A percentile compares a stretch with the other conserved stretches of the same genome.
phyloP scores from a whole-genome alignment of 495 filamentous ascomycete species.

The Penicillium cataractarum region DNA sequence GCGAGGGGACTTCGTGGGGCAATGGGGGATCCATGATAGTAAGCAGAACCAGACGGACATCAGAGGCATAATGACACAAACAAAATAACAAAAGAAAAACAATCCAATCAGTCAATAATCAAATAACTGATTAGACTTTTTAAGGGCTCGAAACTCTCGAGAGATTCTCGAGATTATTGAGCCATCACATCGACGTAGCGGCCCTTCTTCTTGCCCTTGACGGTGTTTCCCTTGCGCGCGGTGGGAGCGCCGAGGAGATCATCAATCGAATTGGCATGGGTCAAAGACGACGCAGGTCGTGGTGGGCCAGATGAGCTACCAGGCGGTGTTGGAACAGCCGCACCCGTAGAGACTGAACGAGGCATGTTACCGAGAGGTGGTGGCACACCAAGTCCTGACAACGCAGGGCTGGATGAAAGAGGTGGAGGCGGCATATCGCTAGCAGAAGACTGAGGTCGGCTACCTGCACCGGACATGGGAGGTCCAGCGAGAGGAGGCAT shows the following conservation, averaged over 20 bases:
- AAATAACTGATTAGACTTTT: neutral
- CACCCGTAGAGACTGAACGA: slow-evolving; percentile 44
- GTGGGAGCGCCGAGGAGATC: slow-evolving; percentile 75
- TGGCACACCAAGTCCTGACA: slow-evolving; percentile 38
- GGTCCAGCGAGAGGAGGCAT: slow-evolving; percentile 40
- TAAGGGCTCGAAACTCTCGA: neutral
- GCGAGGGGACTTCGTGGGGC: slow-evolving; percentile 11
- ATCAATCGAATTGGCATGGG: slow-evolving; percentile 82
- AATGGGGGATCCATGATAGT: slow-evolving; percentile 19
- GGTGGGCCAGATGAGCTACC: slow-evolving; percentile 34
- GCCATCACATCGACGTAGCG: slow-evolving; percentile 96
- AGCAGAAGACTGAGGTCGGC: slow-evolving; percentile 46
- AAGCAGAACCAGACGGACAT: slow-evolving; percentile 21
- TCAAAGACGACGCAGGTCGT: slow-evolving; percentile 69
- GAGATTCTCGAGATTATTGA: slow-evolving; percentile 28
- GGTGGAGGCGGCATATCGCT: slow-evolving; percentile 35
- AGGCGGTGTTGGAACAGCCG: slow-evolving; percentile 38
- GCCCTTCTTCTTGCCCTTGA: slow-evolving; percentile 78
- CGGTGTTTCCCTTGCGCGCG: slow-evolving; percentile 65
- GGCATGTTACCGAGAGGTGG: slow-evolving; percentile 32
- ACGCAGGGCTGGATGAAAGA: slow-evolving; percentile 45
- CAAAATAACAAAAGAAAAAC: slow-evolving; percentile 28
- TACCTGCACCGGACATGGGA: slow-evolving; percentile 36
- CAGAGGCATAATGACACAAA: slow-evolving; percentile 34
- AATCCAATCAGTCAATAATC: neutral